These are phyloP conservation scores for Corynascus novoguineensis DNA, from an alignment of 495 filamentous ascomycete genomes.

Conservation along the genomic window DNA sequence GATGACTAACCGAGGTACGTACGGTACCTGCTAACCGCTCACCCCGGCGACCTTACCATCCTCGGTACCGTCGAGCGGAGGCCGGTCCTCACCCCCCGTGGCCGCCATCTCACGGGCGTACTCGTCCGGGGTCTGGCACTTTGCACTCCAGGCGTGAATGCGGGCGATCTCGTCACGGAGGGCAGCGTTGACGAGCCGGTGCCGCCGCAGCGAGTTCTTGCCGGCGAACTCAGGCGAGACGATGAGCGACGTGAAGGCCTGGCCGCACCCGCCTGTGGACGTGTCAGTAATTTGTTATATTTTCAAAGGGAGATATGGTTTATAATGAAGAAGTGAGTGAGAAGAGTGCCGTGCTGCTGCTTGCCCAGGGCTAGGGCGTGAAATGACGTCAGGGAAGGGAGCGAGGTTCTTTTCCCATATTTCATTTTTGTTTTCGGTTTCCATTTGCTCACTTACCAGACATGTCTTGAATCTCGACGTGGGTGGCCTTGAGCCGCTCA, in stretches of 20 bases:
- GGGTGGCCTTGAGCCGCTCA: conserved; percentile 66
- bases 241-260: conserved; percentile 87
- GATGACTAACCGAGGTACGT: neutral
- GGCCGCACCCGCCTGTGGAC: conserved; percentile 86
- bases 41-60: conserved; percentile 39
- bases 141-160: conserved; percentile 98
- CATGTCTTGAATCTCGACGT: conserved; percentile 90
- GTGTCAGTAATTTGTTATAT: conserved; percentile 3
- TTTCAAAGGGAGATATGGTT: neutral
- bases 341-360: neutral
- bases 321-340: neutral
- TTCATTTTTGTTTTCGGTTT: too few relatives aligned
- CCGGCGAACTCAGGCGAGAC: conserved; percentile 82
- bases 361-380: neutral
- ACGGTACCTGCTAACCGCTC: conserved; percentile 22
- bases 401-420: too few relatives aligned
- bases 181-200: conserved; percentile 81
- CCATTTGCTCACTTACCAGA: conserved; percentile 61
- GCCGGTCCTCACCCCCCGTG: conserved; percentile 28
- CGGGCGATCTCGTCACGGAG: conserved; percentile 89
- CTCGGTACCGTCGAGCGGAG: conserved; percentile 40
- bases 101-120: conserved; percentile 64
- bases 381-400: conserved; percentile 26
- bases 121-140: conserved; percentile 93
- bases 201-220: conserved; percentile 80